Base-by-base conservation (phyloP, 768 basidiomycete genomes). In the Pulveroboletus ravenelii region DNA sequence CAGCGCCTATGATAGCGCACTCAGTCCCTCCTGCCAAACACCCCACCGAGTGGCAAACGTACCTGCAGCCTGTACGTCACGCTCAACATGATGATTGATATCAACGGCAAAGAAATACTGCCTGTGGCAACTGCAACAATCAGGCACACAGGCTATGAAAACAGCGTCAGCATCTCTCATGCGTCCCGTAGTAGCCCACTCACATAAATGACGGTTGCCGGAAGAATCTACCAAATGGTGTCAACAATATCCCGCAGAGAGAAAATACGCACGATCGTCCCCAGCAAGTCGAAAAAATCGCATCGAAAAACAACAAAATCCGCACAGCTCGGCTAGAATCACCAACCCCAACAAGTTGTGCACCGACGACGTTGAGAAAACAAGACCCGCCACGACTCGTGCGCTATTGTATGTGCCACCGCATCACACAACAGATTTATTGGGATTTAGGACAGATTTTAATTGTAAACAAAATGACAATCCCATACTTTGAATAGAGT, bases 291-390 rank as follows among this genome's bases (percentile, higher is more conserved):
- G 58, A 96, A 88, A 73, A n/a, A 91, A 87, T 14, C 90, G 76
- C 93, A 97, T 95, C 25, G 91, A 94, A 78, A 97, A 96, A 69
- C 90, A 93, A 60, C 93, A 97, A 73, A 95, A 94, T 0, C 93
- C 93, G 63, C 93, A 91, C 44, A 96, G 66, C 63, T 95, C 91
- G 2, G 89, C 87, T 34, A 96, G 69, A 49, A 93, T 73, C 6
- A 91, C 85, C 54, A 96, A 72, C 72, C 96, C 93, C 66, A 88
- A 84, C 44, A 96, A 67, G 64, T 97, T 96, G 65, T 96, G 93
- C 93, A 97, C 41, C 93, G 82, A 69, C 93, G 85, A 62, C 93
- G 80, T 67, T 95, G 93, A 1, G 92, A 94, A 55, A 97, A 86
- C 60, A 97, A 65, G 10, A 97, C 79, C 6, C 83, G 80, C 82